A percentile compares a stretch with the other conserved stretches of the same genome.
phyloP scores from a whole-genome alignment of 2,329 filamentous ascomycete species.

The Blastomyces gilchristii region DNA sequence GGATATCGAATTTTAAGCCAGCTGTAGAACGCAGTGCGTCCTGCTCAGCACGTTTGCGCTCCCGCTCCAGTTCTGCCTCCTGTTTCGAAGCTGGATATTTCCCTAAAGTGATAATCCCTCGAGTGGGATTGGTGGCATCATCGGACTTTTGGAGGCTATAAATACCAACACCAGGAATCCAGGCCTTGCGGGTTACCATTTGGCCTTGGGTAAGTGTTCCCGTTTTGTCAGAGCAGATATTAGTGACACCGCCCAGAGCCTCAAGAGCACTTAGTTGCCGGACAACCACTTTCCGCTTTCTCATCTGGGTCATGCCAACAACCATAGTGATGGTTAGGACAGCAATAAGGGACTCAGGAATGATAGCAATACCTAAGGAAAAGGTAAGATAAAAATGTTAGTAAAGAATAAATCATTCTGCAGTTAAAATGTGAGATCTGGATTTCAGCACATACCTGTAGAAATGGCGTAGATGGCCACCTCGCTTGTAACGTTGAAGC shows the following conservation, averaged over 20 bases:
- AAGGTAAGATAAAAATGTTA: constrained; percentile 15
- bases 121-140: constrained; percentile 47
- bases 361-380: constrained; percentile 43
- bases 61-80: constrained; percentile 23
- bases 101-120: constrained; percentile 37
- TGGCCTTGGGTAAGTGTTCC: constrained; percentile 47
- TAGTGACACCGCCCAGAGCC: constrained; percentile 47
- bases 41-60: constrained; percentile 38
- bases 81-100: constrained; percentile 23
- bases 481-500: constrained; percentile 46
- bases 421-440: background rate
- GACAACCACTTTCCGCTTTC: constrained; percentile 44
- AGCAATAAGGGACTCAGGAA: constrained; percentile 53
- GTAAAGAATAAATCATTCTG: background rate
- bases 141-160: constrained; percentile 44
- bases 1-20: constrained; percentile 53
- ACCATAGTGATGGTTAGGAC: constrained; percentile 54
- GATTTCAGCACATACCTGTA: constrained; percentile 31
- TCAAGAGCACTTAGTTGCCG: constrained; percentile 46
- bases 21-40: constrained; percentile 52
- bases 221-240: constrained; percentile 50
- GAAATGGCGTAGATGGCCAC: constrained; percentile 51
- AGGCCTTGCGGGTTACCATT: constrained; percentile 51
- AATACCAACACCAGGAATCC: constrained; percentile 45
- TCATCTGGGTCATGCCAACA: constrained; percentile 46